Conservation (phyloP, 139 green algal species). For the Zygnema cylindricum region DNA sequence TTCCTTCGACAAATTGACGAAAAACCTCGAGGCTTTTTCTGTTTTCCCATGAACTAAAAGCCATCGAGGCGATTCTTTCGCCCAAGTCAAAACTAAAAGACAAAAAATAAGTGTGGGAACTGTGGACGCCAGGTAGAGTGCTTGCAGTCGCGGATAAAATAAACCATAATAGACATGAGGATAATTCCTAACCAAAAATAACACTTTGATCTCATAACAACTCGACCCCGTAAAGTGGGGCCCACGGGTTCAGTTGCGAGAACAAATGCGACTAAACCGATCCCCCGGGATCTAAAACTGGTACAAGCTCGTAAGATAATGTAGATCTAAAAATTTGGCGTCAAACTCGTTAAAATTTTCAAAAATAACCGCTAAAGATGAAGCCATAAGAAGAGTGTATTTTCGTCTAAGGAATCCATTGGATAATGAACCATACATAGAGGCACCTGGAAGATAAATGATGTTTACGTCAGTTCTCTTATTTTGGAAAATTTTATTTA, state of each 20-base stretch:
- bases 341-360: constrained; percentile 7
- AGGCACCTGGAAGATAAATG: constrained; percentile 26
- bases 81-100: not conserved
- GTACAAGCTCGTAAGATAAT: not conserved
- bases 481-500: no score
- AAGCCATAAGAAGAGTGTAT: not conserved
- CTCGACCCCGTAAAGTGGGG: not conserved
- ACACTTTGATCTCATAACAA: not conserved
- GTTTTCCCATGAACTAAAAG: constrained; percentile 10
- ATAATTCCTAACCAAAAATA: constrained; percentile 20
- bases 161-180: constrained; percentile 11
- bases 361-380: not conserved
- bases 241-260: constrained; percentile 28
- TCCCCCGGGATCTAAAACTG: constrained; percentile 13
- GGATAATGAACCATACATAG: constrained; percentile 22
- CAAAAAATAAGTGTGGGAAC: constrained; percentile 16
- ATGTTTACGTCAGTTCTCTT: no score
- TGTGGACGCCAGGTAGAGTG: not conserved
- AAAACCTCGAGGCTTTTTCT: not conserved
- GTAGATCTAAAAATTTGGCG: constrained; percentile 16
- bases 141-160: not conserved
- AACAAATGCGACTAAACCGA: constrained; percentile 22
- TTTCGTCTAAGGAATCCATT: constrained; percentile 12
- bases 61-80: constrained; percentile 36
- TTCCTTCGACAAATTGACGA: not conserved